Evolutionary conservation across 805 yeast species (phyloP), one percentile per base, ranked within the genome.

Genomic region (Phaffomyces antillensis): DNA sequence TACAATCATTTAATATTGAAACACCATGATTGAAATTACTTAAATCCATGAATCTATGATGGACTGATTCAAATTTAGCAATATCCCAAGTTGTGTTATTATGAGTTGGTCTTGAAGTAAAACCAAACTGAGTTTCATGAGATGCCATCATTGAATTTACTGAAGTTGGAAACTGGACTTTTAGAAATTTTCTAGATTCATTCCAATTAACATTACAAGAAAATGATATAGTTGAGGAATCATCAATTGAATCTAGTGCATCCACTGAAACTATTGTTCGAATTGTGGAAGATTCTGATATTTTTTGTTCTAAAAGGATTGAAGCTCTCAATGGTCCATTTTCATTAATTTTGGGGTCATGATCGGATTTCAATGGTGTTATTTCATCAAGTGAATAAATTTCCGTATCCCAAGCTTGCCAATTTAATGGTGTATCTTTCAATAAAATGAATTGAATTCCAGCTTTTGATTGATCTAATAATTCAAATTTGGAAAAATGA

Each of bases 371-470:
- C 11, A 44, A 16, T 17, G 47, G 36, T 7, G 68, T 68, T 59
- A 75, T 79, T 58, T 83, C 88, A 55, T 83, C 87, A 46, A 87
- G 74, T 0, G 96, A 86, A 60, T 78, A 93, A 47, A 89, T 72
- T 61, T 91, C 99, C 0, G 98, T 91, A 61, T 91, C 99, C 99
- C 99, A 91, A 2, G 98, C 98, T 38, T 88, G 96, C 81, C 81
- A 91, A 45, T 75, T 82, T 57, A 87, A 70, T 10, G 99, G 99
- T 50, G 87, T 85, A 61, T 93, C 99, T 52, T 90, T 90, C 56
- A 85, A 85, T 46, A 93, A 59, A 2, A 88, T 79, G 51, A 79
- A 80, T 62, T 86, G 95, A 56, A 89, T 88, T 16, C 90, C 96
- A 17, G 17, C 35, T 87, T 88, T 16, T 2, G 33, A 30, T 65